Percentiles rank a stretch among this genome's conserved stretches.
Evolutionary conservation across 164 flowering plant genomes (phyloP).

Genomic region (Magnolia changhungtana): DNA sequence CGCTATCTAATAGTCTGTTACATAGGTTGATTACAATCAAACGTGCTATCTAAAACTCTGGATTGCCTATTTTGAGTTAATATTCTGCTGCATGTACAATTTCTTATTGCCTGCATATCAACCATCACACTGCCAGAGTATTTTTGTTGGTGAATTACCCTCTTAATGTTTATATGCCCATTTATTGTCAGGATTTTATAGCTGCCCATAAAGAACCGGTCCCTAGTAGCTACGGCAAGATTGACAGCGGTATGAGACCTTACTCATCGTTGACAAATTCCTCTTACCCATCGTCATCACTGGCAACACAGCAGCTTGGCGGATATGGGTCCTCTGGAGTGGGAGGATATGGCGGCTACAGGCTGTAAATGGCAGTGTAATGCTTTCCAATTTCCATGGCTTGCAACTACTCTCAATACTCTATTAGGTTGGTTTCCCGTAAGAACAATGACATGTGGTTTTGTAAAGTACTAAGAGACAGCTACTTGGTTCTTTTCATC

Average conservation of each 20-base stretch:
- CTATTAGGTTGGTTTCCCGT: constrained; percentile 1
- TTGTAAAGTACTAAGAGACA: constrained; percentile 18
- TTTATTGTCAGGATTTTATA: constrained; percentile 49
- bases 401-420: not conserved
- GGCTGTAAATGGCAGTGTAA: constrained; percentile 35
- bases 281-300: constrained; percentile 49
- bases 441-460: constrained; percentile 6
- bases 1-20: no score
- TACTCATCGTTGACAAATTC: constrained; percentile 44
- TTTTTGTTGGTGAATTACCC: not conserved
- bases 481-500: not conserved
- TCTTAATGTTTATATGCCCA: not conserved
- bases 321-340: constrained; percentile 60
- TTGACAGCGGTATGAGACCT: constrained; percentile 48
- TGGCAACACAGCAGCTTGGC: constrained; percentile 41
- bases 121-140: not conserved
- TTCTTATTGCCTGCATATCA: not conserved
- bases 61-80: no score
- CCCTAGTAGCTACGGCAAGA: constrained; percentile 41
- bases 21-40: no score
- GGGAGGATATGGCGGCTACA: constrained; percentile 54
- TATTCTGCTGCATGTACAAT: not conserved
- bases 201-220: constrained; percentile 51
- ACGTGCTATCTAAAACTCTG: no score
- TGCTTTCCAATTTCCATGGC: not conserved